Conservation (phyloP, 2,329 filamentous ascomycete genomes). For the Tolypocladium sp. region DNA sequence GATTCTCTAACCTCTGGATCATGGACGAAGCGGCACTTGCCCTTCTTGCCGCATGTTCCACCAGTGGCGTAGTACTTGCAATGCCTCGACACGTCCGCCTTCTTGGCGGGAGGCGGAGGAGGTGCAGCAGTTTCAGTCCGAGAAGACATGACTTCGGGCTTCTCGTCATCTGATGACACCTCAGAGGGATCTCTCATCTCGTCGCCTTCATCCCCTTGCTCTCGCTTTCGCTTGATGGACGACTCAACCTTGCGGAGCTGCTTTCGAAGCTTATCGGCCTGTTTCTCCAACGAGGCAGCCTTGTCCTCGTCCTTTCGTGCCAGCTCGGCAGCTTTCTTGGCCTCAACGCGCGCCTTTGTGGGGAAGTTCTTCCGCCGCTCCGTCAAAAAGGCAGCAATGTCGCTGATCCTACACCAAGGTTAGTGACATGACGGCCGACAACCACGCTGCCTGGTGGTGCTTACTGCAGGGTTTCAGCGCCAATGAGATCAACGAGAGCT, state of each 20-base stretch:
- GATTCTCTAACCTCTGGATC: constrained; percentile 54
- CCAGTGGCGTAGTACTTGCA: constrained; percentile 66
- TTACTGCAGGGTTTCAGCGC: constrained; percentile 46
- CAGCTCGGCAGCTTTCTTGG: constrained; percentile 45
- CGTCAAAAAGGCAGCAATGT: constrained; percentile 71
- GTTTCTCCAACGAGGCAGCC: constrained; percentile 47
- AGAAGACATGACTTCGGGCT: constrained; percentile 49
- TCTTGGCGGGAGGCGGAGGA: constrained; percentile 37
- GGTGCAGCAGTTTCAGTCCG: constrained; percentile 24
- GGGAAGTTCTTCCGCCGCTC: constrained; percentile 76
- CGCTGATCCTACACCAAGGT: constrained; percentile 41
- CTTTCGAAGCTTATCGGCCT: constrained; percentile 53
- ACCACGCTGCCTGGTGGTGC: constrained; percentile 13
- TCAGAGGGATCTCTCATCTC: constrained; percentile 49
- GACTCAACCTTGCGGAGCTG: constrained; percentile 64
- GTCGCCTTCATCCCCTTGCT: constrained; percentile 58
- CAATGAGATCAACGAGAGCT: constrained; percentile 45
- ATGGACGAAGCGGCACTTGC: constrained; percentile 67
- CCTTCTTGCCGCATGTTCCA: constrained; percentile 61
- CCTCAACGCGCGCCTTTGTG: constrained; percentile 60
- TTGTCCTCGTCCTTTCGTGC: constrained; percentile 47
- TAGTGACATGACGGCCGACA: not conserved
- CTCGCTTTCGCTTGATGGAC: constrained; percentile 59
- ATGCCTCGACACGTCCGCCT: constrained; percentile 54
- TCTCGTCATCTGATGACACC: constrained; percentile 46